These are phyloP conservation scores for Nidularia pulvinata DNA, from an alignment of 768 basidiomycete genomes.

Conservation along the genomic window DNA sequence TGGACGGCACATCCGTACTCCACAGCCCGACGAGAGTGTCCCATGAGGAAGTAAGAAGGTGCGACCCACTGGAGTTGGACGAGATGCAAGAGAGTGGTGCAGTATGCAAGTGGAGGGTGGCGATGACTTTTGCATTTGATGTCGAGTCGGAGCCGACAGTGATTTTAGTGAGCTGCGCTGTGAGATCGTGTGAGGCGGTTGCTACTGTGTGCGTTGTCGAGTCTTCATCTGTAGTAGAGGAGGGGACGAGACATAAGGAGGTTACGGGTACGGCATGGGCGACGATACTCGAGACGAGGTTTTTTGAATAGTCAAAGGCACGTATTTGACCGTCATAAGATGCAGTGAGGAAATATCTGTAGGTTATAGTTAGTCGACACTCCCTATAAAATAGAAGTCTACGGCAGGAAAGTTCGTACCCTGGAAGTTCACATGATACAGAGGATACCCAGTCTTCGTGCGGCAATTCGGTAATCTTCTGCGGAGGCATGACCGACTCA, in stretches of 20 bases:
- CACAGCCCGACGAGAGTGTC: constrained; percentile 85
- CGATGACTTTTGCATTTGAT: constrained; percentile 39
- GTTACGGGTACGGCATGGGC: constrained; percentile 71
- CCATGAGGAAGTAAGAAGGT: constrained; percentile 86
- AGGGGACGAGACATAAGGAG: constrained; percentile 56
- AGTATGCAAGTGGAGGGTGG: constrained; percentile 85
- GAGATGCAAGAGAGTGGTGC: constrained; percentile 75
- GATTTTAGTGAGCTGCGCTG: constrained; percentile 55
- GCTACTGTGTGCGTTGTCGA: constrained; percentile 43
- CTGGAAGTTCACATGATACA: constrained; percentile 58
- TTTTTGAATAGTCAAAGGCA: constrained; percentile 70
- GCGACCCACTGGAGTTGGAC: constrained; percentile 49
- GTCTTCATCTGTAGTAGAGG: constrained; percentile 14
- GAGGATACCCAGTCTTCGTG: constrained; percentile 96
- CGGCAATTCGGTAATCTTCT: constrained; percentile 75
- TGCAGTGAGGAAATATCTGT: constrained; percentile 70
- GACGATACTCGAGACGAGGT: constrained; percentile 42
- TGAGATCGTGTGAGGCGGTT: constrained; percentile 80
- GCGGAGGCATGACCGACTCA: constrained; percentile 85
- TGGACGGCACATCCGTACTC: constrained; percentile 59
- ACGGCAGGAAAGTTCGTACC: constrained; percentile 30
- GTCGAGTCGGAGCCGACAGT: constrained; percentile 16
- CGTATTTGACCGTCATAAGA: constrained; percentile 84
- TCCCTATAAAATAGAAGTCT: background rate
- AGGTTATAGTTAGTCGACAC: constrained; percentile 6